Evolutionary conservation across 192 early-diverging fungal genomes (phyloP).

Genomic region (Rhizoclosmatium sp.): DNA sequence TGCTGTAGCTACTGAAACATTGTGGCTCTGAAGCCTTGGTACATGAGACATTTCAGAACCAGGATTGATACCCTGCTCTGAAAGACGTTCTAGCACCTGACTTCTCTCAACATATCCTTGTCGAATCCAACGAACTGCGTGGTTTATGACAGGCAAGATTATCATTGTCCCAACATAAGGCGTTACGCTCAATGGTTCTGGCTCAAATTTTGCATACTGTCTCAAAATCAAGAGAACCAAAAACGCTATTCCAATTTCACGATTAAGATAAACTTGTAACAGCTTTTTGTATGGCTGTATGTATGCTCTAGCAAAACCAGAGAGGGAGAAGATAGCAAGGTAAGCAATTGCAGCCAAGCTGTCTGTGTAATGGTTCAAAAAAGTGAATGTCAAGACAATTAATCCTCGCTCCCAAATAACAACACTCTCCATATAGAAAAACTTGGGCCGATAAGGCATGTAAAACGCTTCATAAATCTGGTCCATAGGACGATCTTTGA

Average conservation of each 20-base stretch:
- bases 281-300: slow-evolving; percentile 31
- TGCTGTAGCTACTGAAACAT: no score
- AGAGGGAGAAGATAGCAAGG: not conserved
- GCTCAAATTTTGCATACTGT: slow-evolving; percentile 15
- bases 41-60: not conserved
- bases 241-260: slow-evolving; percentile 26
- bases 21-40: no score
- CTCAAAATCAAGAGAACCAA: slow-evolving; percentile 22
- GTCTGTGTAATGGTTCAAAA: not conserved
- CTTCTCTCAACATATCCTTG: not conserved
- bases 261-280: slow-evolving; percentile 33
- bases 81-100: not conserved
- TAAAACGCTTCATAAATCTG: slow-evolving; percentile 28
- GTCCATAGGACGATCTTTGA: not conserved
- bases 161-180: slow-evolving; percentile 6
- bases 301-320: slow-evolving; percentile 23
- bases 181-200: not conserved
- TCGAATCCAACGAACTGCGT: slow-evolving; percentile 23
- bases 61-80: not conserved
- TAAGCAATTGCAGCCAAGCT: not conserved
- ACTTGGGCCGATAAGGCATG: slow-evolving; percentile 5
- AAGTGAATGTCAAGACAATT: slow-evolving; percentile 32
- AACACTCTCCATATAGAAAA: slow-evolving; percentile 13
- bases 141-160: slow-evolving; percentile 10
- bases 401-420: slow-evolving; percentile 26